These are phyloP conservation scores for Calonectria pauciramosa DNA, from an alignment of 2,329 filamentous ascomycete genomes.

Conservation along the genomic window DNA sequence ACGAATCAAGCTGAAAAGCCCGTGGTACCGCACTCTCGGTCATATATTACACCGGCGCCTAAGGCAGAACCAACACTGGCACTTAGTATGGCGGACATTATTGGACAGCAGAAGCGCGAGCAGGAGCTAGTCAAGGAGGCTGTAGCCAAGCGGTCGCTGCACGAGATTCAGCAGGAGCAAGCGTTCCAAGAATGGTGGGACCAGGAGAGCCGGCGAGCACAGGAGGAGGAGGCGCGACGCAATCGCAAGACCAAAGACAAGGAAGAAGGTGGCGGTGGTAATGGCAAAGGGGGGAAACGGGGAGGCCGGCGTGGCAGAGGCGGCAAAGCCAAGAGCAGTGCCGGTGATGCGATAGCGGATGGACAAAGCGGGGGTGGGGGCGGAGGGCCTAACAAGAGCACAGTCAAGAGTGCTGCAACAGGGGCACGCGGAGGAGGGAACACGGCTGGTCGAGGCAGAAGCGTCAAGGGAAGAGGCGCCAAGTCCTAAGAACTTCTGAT, in stretches of 20 bases:
- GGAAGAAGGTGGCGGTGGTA: constrained; percentile 48
- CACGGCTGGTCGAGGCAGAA: constrained; percentile 36
- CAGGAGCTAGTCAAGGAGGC: constrained; percentile 87
- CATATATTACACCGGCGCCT: constrained; percentile 68
- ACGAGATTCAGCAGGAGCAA: constrained; percentile 97
- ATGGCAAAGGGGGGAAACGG: constrained; percentile 50
- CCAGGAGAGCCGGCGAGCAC: constrained; percentile 80
- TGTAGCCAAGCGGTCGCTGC: constrained; percentile 86
- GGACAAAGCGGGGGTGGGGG: constrained; percentile 32
- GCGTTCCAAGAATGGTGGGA: constrained; percentile 99
- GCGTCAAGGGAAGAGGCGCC: constrained; percentile 40
- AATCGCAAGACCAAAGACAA: constrained; percentile 56
- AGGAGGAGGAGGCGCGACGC: constrained; percentile 69
- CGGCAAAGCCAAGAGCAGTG: constrained; percentile 45
- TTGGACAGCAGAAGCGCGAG: constrained; percentile 87
- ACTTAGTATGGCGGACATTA: constrained; percentile 88
- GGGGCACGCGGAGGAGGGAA: constrained; percentile 36
- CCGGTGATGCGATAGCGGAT: constrained; percentile 35
- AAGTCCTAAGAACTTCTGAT: constrained; percentile 24
- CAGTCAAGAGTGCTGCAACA: constrained; percentile 29
- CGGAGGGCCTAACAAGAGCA: constrained; percentile 27
- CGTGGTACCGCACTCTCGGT: constrained; percentile 72
- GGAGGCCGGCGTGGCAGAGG: constrained; percentile 49
- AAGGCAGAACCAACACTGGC: constrained; percentile 76
- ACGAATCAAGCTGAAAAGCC: constrained; percentile 54